Conservation (phyloP, 1,284 basidiomycete species). For the Boletus hoseneyae region DNA sequence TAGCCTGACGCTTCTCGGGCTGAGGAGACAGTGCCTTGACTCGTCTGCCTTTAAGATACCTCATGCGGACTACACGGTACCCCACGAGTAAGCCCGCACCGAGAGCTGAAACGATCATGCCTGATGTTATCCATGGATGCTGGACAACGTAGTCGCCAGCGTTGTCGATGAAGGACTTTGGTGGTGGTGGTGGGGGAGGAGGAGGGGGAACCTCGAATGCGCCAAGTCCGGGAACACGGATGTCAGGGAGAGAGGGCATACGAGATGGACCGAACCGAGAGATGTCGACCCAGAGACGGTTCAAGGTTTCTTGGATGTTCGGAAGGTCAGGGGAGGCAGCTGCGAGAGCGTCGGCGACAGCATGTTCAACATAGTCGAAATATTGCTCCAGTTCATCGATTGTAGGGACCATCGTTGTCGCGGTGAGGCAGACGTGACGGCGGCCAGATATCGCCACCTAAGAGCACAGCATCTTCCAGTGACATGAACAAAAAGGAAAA, state of each 20-base stretch:
- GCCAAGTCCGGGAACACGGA: constrained; percentile 62
- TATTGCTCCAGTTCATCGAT: constrained; percentile 70
- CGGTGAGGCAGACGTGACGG: neutral
- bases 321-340: constrained; percentile 58
- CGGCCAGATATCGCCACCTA: neutral
- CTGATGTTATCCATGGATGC: constrained; percentile 58
- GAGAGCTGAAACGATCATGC: constrained; percentile 50
- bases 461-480: constrained; percentile 23
- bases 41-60: constrained; percentile 34
- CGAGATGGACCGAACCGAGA: constrained; percentile 70
- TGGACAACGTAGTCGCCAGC: constrained; percentile 50
- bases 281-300: constrained; percentile 73
- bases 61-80: constrained; percentile 38
- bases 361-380: constrained; percentile 62
- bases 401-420: constrained; percentile 36
- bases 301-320: constrained; percentile 59
- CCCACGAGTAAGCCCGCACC: constrained; percentile 60
- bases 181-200: constrained; percentile 51
- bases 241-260: constrained; percentile 58
- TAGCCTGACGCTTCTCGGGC: constrained; percentile 59
- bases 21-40: constrained; percentile 35
- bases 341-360: constrained; percentile 56
- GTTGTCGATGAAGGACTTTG: constrained; percentile 43
- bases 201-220: constrained; percentile 71
- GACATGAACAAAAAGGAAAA: neutral